Conservation (phyloP, 768 basidiomycete species). For the Scleroderma bovista region DNA sequence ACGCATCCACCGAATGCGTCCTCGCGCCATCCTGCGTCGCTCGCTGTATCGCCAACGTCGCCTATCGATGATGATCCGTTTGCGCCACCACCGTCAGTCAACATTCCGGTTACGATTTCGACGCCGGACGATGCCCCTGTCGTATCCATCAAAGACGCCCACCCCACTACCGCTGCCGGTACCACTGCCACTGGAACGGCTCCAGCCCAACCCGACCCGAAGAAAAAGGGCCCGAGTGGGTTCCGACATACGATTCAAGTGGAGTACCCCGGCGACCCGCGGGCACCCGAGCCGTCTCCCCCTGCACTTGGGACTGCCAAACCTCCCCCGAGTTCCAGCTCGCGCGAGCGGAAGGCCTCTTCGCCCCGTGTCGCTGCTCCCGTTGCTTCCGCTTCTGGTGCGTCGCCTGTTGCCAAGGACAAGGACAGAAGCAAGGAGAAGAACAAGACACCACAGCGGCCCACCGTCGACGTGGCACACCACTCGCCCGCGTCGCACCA, state of each 20-base stretch:
- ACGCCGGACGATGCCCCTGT: slow-evolving; percentile 19
- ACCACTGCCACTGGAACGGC: neutral
- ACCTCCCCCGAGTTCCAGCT: slow-evolving; percentile 12
- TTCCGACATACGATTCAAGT: slow-evolving; percentile 95
- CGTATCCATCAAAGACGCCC: slow-evolving; percentile 17
- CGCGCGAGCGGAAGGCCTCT: slow-evolving; percentile 16
- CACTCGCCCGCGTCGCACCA: slow-evolving; percentile 21
- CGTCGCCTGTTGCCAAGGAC: no score
- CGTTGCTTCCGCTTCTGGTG: neutral
- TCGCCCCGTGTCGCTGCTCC: slow-evolving; percentile 4
- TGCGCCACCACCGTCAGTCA: slow-evolving; percentile 35
- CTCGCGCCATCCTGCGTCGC: slow-evolving; percentile 35
- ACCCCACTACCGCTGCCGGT: no score
- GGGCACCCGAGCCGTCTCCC: slow-evolving; percentile 19
- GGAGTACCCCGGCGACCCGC: slow-evolving; percentile 70
- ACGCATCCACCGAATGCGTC: slow-evolving; percentile 14
- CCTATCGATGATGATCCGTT: slow-evolving; percentile 69
- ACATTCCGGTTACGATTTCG: slow-evolving; percentile 26
- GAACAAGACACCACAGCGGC: slow-evolving; percentile 15
- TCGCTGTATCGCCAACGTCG: slow-evolving; percentile 42
- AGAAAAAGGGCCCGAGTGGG: slow-evolving; percentile 39
- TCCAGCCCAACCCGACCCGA: slow-evolving; percentile 38
- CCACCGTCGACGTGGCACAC: slow-evolving; percentile 8
- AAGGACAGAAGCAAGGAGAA: neutral
- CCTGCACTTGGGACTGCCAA: slow-evolving; percentile 9